Evolutionary conservation across 306 rosid genomes (phyloP), one percentile per base, ranked within the genome.

Genomic region (Vachellia pachyceras): DNA sequence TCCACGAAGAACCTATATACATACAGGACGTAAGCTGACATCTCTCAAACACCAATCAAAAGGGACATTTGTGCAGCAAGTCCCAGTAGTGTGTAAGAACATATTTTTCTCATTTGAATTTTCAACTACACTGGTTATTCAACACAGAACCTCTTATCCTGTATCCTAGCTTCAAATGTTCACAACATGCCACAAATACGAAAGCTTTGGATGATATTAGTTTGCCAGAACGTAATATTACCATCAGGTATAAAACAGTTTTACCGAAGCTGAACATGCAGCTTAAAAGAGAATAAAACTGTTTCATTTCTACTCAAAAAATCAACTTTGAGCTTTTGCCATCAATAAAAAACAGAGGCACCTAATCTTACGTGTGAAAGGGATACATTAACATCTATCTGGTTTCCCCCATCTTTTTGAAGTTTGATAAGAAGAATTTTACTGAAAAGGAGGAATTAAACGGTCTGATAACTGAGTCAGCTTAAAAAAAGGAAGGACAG

Each of bases 1-100:
- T 87, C 99, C 99, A 72, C 93, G 94, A 73, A 96, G 92, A 82
- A 96, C 99, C 99, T 96, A 88, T 23, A 67, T 25, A 74, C 55
- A 84, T 35, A 77, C 20, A 52, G 72, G 36, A 80, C 46, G 35
- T 77, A 77, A 77, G 42, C 71, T 65, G 49, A 25, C 76, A 55
- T 60, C 49, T 41, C 23, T 45, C 74, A 29, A 29, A 29, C 33
- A 29, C 33, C 33, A 0, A 29, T 29, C 2, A 29, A 29, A 29
- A 29, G 33, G 33, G 33, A 17, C 69, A 37, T 37, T 37, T 37
- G 41, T 37, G 23, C 10, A n/a, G 0, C 0, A 22, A 20, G 22
- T 57, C 20, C 20, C 3, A 57, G 4, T 22, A 57, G 33, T 8
- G 3, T 57, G 23, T 22, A 52, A 71, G n/a, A 71, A 63, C 15